A percentile compares a stretch with the other conserved stretches of the same genome.
Conservation (phyloP, 225 moss, liverwort and hornwort genomes). For the Asterella californica region DNA sequence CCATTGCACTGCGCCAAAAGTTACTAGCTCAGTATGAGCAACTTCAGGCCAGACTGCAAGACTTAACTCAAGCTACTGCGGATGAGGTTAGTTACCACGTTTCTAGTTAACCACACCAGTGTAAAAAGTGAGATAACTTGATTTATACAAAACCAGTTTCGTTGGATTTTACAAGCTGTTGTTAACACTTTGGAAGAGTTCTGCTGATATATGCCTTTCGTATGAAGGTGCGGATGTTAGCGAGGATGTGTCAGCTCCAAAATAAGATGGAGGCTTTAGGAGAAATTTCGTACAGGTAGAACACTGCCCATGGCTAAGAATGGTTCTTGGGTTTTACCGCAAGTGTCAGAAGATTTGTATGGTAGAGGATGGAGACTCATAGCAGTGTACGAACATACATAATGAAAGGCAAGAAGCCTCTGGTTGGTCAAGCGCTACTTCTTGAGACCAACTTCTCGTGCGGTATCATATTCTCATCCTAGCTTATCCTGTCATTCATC, state of each 20-base stretch:
- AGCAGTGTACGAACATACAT: too few species aligned
- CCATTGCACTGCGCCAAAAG: slow-evolving; percentile 77
- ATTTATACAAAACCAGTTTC: too few species aligned
- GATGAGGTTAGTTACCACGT: slow-evolving; percentile 53
- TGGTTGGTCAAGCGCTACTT: neutral
- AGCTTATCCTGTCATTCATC: neutral
- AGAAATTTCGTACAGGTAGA: slow-evolving; percentile 74
- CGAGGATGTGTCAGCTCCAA: slow-evolving; percentile 98
- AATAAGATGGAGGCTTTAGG: slow-evolving; percentile 99
- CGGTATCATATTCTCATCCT: neutral
- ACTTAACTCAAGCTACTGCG: slow-evolving; percentile 63
- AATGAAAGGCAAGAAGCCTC: too few species aligned
- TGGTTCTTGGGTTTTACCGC: neutral
- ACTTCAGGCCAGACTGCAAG: slow-evolving; percentile 65
- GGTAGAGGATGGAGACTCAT: neutral
- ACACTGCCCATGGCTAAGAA: neutral
- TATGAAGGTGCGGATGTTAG: slow-evolving; percentile 88
- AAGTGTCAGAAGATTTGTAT: neutral
- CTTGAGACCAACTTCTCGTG: neutral
- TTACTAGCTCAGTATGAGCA: slow-evolving; percentile 78
- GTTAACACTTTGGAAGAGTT: neutral
- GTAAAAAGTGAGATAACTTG: too few species aligned
- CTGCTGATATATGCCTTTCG: neutral
- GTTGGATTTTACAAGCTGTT: neutral
- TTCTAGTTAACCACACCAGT: neutral